A percentile compares a stretch with the other conserved stretches of the same genome.
Conservation (phyloP, 805 yeast species). For the Hanseniaspora clermontiae region DNA sequence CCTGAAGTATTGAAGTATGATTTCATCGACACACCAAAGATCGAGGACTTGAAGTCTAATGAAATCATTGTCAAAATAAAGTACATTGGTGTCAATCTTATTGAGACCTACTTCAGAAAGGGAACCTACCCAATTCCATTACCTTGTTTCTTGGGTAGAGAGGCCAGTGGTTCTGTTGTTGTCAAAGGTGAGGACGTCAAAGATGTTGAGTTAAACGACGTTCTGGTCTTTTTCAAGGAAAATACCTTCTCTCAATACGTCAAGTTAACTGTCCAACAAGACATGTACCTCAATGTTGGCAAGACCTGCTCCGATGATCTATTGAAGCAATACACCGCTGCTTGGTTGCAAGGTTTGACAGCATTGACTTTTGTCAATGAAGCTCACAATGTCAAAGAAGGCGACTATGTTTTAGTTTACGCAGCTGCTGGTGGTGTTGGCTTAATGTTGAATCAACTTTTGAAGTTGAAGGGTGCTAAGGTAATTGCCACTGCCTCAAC, state of each 20-base stretch:
- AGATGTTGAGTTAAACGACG: conserved; percentile 52
- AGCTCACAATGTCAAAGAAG: conserved; percentile 52
- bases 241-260: conserved; percentile 66
- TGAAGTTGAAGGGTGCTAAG: conserved; percentile 53
- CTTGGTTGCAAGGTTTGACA: conserved; percentile 62
- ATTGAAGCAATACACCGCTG: conserved; percentile 46
- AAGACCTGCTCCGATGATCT: conserved; percentile 33
- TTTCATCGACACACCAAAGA: conserved; percentile 47
- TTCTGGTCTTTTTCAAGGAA: conserved; percentile 44
- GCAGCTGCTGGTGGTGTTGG: conserved; percentile 98
- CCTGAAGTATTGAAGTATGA: conserved; percentile 46
- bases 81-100: conserved; percentile 70
- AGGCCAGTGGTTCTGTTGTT: conserved; percentile 58
- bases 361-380: conserved; percentile 59
- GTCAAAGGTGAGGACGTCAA: conserved; percentile 49
- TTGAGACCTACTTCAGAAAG: conserved; percentile 69
- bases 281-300: conserved; percentile 39
- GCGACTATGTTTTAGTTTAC: conserved; percentile 63
- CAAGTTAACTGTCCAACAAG: conserved; percentile 30
- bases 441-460: conserved; percentile 51
- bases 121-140: conserved; percentile 54
- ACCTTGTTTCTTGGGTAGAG: conserved; percentile 64
- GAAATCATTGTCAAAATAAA: conserved; percentile 62
- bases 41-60: conserved; percentile 28
- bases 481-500: conserved; percentile 79